phyloP scores from a whole-genome alignment of 106 monocot genomes.

The Allium cepa region DNA sequence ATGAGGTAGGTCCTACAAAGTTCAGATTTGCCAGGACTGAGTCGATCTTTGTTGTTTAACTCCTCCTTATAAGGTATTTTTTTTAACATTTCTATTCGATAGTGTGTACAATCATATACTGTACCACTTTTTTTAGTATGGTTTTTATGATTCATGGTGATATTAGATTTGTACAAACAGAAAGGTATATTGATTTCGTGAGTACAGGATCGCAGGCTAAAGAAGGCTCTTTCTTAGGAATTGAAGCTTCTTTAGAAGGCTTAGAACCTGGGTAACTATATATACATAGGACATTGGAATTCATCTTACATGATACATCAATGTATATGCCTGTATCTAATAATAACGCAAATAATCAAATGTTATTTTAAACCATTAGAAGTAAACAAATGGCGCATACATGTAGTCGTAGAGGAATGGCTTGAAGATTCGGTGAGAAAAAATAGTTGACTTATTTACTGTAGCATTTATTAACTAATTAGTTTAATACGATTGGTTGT shows the following conservation, averaged over 20 bases:
- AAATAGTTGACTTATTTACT: too few species aligned
- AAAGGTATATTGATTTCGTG: constrained; percentile 21
- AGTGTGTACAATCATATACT: too few species aligned
- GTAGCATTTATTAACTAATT: too few species aligned
- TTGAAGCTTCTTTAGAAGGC: constrained; percentile 78
- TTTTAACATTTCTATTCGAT: too few species aligned
- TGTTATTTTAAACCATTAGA: too few species aligned
- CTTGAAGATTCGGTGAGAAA: too few species aligned
- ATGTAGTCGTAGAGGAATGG: too few species aligned
- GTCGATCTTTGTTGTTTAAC: constrained; percentile 68
- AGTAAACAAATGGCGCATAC: too few species aligned
- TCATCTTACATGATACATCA: background rate
- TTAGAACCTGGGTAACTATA: constrained; percentile 57
- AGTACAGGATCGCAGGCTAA: constrained; percentile 83
- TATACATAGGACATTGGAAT: too few species aligned
- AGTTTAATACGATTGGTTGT: too few species aligned
- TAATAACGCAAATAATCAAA: background rate
- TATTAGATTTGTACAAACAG: constrained; percentile 48
- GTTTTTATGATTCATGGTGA: background rate
- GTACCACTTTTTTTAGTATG: too few species aligned
- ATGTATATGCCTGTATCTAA: background rate
- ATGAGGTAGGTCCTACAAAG: constrained; percentile 73
- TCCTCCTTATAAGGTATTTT: constrained; percentile 72
- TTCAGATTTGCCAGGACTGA: constrained; percentile 59
- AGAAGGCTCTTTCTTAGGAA: constrained; percentile 68